Evolutionary conservation across 441 rosid genomes (phyloP).

Genomic region (Corymbia calophylla): DNA sequence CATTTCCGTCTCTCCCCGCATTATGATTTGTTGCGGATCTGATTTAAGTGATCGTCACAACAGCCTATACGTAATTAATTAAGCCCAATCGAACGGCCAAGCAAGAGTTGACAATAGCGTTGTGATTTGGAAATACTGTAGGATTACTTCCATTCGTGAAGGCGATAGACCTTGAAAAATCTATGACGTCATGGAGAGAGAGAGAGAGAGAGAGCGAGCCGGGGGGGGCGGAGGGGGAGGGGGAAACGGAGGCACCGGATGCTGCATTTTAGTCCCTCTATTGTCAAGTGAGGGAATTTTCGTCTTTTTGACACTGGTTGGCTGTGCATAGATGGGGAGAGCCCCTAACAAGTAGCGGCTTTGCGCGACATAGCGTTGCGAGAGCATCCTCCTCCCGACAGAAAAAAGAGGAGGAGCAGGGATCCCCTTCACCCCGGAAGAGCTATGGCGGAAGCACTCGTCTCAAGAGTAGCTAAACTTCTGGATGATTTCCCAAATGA

Average conservation of each 20-base stretch:
- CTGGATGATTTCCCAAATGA: not conserved
- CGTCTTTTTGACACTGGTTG: not conserved
- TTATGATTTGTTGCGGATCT: not conserved
- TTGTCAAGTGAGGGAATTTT: not conserved
- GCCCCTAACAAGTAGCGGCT: rapidly evolving
- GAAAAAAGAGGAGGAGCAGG: not conserved
- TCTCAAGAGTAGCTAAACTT: not conserved
- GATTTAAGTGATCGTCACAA: not conserved
- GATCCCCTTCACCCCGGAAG: not conserved
- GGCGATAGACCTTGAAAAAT: not conserved
- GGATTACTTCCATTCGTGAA: not conserved
- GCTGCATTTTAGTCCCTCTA: not conserved
- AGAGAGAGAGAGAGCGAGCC: no score
- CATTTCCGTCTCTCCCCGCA: not conserved
- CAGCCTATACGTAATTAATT: not conserved
- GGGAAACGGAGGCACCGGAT: not conserved
- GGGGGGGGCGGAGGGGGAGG: not conserved
- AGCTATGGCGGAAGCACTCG: not conserved
- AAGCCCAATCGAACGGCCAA: no score
- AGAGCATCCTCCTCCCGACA: not conserved
- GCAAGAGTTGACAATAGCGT: no score
- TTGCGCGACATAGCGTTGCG: not conserved
- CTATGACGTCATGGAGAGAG: not conserved
- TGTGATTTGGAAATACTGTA: no score
- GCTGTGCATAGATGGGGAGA: not conserved